These are phyloP conservation scores for Ambrosia hybrid DNA, from an alignment of 140 eudicot species.

Conservation along the genomic window DNA sequence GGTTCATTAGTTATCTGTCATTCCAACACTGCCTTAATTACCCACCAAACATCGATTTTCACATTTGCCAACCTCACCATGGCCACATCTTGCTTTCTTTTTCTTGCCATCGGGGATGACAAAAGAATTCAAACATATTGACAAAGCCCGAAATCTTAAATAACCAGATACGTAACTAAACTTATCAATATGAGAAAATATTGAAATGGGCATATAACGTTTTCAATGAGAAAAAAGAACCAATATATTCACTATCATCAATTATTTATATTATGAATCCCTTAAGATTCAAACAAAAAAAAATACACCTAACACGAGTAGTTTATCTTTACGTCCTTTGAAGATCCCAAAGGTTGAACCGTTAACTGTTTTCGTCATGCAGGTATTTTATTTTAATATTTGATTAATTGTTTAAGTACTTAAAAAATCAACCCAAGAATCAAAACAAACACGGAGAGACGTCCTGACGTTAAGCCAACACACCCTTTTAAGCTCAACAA, in stretches of 20 bases:
- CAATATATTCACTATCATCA: not conserved
- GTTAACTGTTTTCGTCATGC: not conserved
- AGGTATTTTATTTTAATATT: not conserved
- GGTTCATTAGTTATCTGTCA: no score
- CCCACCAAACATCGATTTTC: no score
- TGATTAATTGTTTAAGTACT: not conserved
- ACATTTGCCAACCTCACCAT: no score
- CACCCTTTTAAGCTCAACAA: not conserved
- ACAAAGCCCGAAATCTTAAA: no score
- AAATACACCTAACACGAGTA: not conserved
- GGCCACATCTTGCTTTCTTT: no score
- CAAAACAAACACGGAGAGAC: conserved; percentile 1
- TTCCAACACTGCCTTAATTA: no score
- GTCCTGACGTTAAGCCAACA: conserved; percentile 4
- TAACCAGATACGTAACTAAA: no score
- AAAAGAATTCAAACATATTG: no score
- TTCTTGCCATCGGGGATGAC: no score
- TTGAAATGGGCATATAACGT: no score
- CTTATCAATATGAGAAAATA: no score
- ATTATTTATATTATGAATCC: not conserved
- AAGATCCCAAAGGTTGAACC: not conserved
- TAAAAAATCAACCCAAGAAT: not conserved
- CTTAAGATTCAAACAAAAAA: not conserved
- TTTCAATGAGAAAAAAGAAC: not conserved
- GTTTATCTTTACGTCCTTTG: not conserved